These are phyloP conservation scores for Botryotinia calthae DNA, from an alignment of 2,329 filamentous ascomycete species.

Conservation along the genomic window DNA sequence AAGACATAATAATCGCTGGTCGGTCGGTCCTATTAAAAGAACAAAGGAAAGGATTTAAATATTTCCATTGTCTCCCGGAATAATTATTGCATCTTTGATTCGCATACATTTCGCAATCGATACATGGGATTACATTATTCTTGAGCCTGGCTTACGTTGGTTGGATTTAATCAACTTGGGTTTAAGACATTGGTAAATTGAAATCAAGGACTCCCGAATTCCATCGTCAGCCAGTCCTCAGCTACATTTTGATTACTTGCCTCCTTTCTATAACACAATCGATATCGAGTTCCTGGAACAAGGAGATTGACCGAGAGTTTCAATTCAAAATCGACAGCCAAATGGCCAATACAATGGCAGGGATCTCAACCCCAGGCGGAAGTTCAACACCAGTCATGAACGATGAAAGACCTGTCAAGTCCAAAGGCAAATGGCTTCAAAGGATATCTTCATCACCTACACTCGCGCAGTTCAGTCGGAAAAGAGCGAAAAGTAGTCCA, in stretches of 20 bases:
- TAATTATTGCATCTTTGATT: conserved; percentile 1
- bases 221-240: neutral
- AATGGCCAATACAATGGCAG: neutral
- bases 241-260: conserved; percentile 9
- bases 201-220: neutral
- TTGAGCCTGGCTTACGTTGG: neutral
- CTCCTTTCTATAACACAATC: neutral
- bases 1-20: conserved; percentile 3
- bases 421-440: conserved; percentile 37
- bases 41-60: neutral
- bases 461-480: conserved; percentile 35
- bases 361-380: conserved; percentile 1
- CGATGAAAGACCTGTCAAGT: conserved; percentile 29
- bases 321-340: neutral
- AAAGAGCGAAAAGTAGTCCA: conserved; percentile 36
- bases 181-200: conserved; percentile 10
- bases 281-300: neutral
- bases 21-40: neutral
- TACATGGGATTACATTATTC: neutral
- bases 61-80: conserved; percentile 9
- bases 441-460: conserved; percentile 40
- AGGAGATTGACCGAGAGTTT: neutral
- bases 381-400: neutral
- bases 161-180: neutral
- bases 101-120: neutral